phyloP scores from a whole-genome alignment of 2,329 filamentous ascomycete species.

The Pseudogymnoascus sp. region DNA sequence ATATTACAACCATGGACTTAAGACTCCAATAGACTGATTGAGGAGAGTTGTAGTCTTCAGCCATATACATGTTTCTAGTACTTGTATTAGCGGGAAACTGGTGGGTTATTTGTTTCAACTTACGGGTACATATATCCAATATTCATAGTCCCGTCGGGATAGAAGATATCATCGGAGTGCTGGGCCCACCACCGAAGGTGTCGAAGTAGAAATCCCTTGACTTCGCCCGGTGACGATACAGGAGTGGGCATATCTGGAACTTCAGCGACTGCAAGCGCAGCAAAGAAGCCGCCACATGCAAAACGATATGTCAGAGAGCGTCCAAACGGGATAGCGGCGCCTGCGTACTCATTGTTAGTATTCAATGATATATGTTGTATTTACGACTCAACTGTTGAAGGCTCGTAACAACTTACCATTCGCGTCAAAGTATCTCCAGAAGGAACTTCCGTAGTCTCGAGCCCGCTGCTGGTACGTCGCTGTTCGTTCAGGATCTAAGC shows the following conservation, averaged over 20 bases:
- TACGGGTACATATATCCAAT: constrained; percentile 35
- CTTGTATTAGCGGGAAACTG: not conserved
- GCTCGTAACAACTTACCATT: constrained; percentile 29
- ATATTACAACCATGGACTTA: constrained; percentile 42
- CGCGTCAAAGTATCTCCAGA: constrained; percentile 42
- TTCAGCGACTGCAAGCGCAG: constrained; percentile 37
- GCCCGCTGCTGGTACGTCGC: constrained; percentile 34
- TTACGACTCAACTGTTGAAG: not conserved
- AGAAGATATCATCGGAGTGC: constrained; percentile 37
- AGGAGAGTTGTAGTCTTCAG: constrained; percentile 49
- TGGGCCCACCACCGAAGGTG: constrained; percentile 45
- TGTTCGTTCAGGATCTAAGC: constrained; percentile 34
- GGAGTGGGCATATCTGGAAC: constrained; percentile 32
- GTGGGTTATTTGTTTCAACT: constrained; percentile 10
- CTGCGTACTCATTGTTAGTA: constrained; percentile 23
- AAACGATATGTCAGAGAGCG: constrained; percentile 45
- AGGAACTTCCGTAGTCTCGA: constrained; percentile 32
- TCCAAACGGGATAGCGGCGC: constrained; percentile 44
- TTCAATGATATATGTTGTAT: not conserved
- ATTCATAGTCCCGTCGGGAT: constrained; percentile 41
- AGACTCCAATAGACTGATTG: constrained; percentile 49
- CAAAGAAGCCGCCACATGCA: constrained; percentile 41
- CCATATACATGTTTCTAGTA: constrained; percentile 43
- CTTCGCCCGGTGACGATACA: constrained; percentile 31
- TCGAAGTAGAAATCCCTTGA: constrained; percentile 44